Evolutionary conservation across 2,329 filamentous ascomycete genomes (phyloP), one percentile per base, ranked within the genome.

Genomic region (Phaeoacremonium minimum): DNA sequence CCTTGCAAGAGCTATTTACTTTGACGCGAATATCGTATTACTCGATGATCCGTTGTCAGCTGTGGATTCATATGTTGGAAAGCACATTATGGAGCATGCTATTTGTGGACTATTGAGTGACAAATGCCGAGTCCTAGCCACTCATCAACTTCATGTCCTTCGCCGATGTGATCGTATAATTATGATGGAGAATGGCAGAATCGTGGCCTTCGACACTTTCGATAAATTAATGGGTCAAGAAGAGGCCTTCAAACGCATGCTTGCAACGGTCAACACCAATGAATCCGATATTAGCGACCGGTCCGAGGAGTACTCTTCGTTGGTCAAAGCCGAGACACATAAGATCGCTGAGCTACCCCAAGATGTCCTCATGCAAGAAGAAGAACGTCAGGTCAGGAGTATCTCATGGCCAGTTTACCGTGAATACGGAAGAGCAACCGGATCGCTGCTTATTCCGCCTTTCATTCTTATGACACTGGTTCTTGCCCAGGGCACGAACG

Each of bases 131-230:
- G 84, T 97, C 20, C 71, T 98, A 19, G 93, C 91, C 1, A 98
- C 93, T 0, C 93, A 98, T 60, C 91, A 97, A 58, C 77, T 97
- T 12, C 93, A 94, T 69, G 90, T 97, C 6, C 75, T 97, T 6
- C 89, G 77, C 54, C 83, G 89, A 20, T 96, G 89, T 50, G 91
- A 97, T 56, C 77, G 91, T 20, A 91, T 97, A 46, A 80, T 97
- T 33, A 90, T 89, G 80, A 90, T 98, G 78, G 86, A 96, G 38
- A 80, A 82, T 13, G 93, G 93, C 30, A 79, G 73, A 36, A 85
- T 97, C 37, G 79, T 86, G 57, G 87, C 89, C 5, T 70, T 96
- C 28, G 90, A 93, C 47, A 96, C 90, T 0, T 97, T 91, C 50
- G 80, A 87, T 20, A 90, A 94, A 40, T 72, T 97, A 14, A 95